Conservation (phyloP, 2,329 filamentous ascomycete species). For the Fusarium nurragi region DNA sequence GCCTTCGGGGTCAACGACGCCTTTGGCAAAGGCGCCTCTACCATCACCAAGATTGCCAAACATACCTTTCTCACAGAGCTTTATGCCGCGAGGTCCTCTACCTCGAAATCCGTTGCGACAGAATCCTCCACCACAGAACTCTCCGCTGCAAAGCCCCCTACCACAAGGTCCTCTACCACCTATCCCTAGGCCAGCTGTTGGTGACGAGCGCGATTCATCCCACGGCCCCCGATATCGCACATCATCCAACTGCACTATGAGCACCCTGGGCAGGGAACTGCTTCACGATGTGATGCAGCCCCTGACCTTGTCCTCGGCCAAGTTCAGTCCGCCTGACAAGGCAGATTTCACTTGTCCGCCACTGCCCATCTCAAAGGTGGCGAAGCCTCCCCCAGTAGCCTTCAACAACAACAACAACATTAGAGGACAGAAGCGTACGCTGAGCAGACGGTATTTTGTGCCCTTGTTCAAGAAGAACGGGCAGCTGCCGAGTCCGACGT, state of each 20-base stretch:
- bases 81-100: background rate
- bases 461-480: conserved; percentile 28
- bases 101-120: background rate
- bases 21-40: background rate
- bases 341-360: background rate
- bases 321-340: conserved; percentile 1
- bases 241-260: conserved; percentile 36
- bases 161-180: background rate
- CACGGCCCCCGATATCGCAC: background rate
- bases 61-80: background rate
- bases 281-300: conserved; percentile 36
- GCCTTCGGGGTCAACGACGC: background rate
- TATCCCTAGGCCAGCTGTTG: background rate
- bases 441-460: conserved; percentile 35
- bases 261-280: conserved; percentile 37
- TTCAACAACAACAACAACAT: background rate
- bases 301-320: conserved; percentile 5
- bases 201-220: background rate
- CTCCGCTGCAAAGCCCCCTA: background rate
- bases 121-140: background rate
- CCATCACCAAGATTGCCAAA: conserved; percentile 1
- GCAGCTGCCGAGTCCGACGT: conserved; percentile 26
- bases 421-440: conserved; percentile 1
- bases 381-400: background rate
- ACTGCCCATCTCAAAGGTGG: background rate